Conservation (phyloP, 164 flowering plant species). For the Magnolia sinica region DNA sequence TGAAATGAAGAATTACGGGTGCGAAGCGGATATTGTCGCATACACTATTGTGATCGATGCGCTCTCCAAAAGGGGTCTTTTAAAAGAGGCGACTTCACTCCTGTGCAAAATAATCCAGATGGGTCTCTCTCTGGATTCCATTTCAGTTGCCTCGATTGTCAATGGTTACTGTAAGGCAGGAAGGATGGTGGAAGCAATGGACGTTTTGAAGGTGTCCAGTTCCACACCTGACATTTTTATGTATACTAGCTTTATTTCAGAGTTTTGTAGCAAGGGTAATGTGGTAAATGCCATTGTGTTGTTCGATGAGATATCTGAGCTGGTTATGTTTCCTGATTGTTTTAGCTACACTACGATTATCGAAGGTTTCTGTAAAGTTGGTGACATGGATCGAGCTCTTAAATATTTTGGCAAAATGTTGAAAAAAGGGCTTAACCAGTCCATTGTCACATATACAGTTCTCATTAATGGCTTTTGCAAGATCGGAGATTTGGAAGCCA, state of each 20-base stretch:
- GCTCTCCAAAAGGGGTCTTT: conserved; percentile 33
- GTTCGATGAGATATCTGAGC: conserved; percentile 37
- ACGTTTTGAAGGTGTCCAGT: conserved; percentile 25
- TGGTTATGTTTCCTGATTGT: conserved; percentile 44
- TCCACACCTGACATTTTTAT: conserved; percentile 30
- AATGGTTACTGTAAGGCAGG: conserved; percentile 45
- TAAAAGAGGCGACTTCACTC: conserved; percentile 42
- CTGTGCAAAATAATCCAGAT: conserved; percentile 35
- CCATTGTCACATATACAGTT: conserved; percentile 38
- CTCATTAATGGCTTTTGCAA: conserved; percentile 36
- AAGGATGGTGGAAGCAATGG: conserved; percentile 26
- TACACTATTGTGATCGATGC: conserved; percentile 38
- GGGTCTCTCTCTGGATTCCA: conserved; percentile 38
- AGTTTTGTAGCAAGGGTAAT: conserved; percentile 35
- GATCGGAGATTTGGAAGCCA: conserved; percentile 31
- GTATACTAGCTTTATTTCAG: conserved; percentile 46
- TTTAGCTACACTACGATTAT: conserved; percentile 42
- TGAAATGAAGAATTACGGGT: conserved; percentile 35
- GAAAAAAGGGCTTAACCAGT: conserved; percentile 37
- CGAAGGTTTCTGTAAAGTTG: conserved; percentile 37
- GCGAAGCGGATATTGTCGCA: conserved; percentile 43
- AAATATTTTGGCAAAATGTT: conserved; percentile 41
- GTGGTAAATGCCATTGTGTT: conserved; percentile 34
- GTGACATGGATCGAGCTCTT: conserved; percentile 23
- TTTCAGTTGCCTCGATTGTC: conserved; percentile 33